Conservation (phyloP, 1,284 basidiomycete species). For the Phaffia rhodozyma region DNA sequence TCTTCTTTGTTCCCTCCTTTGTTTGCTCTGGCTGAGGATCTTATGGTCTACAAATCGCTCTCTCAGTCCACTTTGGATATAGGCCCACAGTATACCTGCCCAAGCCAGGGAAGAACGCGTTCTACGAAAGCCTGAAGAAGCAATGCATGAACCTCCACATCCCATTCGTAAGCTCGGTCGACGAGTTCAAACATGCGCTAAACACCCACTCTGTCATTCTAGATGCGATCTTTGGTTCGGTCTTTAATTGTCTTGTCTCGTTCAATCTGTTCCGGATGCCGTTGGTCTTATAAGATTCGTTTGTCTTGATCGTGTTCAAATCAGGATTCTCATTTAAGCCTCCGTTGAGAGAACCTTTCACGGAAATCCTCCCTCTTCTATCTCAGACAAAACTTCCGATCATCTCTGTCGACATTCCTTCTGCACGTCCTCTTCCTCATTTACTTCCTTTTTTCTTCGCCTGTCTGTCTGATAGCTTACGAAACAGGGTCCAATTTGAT, state of each 20-base stretch:
- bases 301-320: not conserved
- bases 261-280: not conserved
- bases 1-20: not conserved
- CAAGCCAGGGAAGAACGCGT: constrained; percentile 81
- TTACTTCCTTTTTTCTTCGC: constrained; percentile 25
- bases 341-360: constrained; percentile 78
- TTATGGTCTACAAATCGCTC: not conserved
- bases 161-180: constrained; percentile 46
- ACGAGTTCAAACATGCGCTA: constrained; percentile 45
- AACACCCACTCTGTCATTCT: constrained; percentile 66
- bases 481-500: not conserved
- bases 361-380: constrained; percentile 57
- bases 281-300: not conserved
- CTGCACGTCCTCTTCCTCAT: constrained; percentile 65
- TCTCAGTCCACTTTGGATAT: constrained; percentile 74
- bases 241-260: not conserved
- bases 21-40: not conserved
- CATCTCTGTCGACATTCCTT: constrained; percentile 88
- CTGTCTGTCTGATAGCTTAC: constrained; percentile 13
- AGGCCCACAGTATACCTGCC: constrained; percentile 77
- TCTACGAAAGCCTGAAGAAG: constrained; percentile 69
- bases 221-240: constrained; percentile 76
- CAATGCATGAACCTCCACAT: constrained; percentile 85
- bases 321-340: constrained; percentile 81
- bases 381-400: constrained; percentile 56